Evolutionary conservation across 192 early-diverging fungal genomes (phyloP).

Genomic region (Coemansia guatemalensis): DNA sequence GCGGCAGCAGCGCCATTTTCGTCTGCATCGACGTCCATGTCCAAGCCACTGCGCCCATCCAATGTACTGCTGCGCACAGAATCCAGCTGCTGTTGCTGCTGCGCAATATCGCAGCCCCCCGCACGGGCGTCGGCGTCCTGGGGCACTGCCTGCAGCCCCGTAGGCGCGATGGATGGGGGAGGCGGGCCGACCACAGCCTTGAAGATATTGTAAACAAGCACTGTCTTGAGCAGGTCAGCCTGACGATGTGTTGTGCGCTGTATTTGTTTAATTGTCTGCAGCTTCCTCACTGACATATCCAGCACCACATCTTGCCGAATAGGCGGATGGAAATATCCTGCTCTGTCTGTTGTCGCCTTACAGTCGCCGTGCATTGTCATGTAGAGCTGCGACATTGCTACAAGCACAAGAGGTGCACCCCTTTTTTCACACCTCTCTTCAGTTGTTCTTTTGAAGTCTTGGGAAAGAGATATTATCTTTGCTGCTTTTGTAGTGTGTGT

Average conservation of each 20-base stretch:
- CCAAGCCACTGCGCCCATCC: neutral
- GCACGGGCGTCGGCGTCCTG: too few species aligned
- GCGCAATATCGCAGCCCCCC: neutral
- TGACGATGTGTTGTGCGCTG: conserved; percentile 38
- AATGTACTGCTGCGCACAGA: neutral
- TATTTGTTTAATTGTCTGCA: conserved; percentile 30
- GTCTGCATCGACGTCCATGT: conserved; percentile 30
- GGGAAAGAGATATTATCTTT: neutral
- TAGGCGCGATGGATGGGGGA: neutral
- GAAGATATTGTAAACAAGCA: conserved; percentile 51
- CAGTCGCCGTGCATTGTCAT: conserved; percentile 2
- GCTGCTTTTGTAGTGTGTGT: conserved; percentile 1
- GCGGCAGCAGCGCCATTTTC: conserved; percentile 18
- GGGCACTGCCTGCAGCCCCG: neutral
- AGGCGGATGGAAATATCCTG: conserved; percentile 22
- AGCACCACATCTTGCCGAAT: conserved; percentile 28
- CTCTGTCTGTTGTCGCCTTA: neutral
- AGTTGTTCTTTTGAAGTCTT: too few species aligned
- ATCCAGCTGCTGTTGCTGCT: neutral
- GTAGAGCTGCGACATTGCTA: conserved; percentile 19
- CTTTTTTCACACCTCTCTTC: too few species aligned
- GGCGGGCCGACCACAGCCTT: conserved; percentile 17
- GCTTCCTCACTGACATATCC: conserved; percentile 45
- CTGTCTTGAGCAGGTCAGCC: conserved; percentile 40
- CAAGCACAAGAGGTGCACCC: neutral